These are phyloP conservation scores for Pestalotiopsis sp. DNA, from an alignment of 2,329 filamentous ascomycete species.

Conservation along the genomic window DNA sequence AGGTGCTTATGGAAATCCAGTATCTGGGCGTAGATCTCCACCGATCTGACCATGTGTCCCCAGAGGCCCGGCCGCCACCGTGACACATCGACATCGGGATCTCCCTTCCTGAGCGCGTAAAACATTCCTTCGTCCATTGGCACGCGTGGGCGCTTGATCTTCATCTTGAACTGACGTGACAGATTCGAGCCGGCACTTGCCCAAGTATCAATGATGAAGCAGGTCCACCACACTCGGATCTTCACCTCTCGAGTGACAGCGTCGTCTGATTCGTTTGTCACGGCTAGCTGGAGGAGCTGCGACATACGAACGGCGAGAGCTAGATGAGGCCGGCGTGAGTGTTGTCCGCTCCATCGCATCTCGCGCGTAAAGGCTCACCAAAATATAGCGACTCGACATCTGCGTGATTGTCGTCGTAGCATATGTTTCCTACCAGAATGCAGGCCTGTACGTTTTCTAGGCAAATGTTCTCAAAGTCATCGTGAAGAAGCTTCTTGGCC, in stretches of 20 bases:
- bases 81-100: constrained; percentile 18
- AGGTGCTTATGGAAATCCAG: constrained; percentile 33
- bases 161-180: constrained; percentile 25
- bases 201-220: constrained; percentile 37
- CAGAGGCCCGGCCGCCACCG: constrained; percentile 29
- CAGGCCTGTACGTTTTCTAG: constrained; percentile 37
- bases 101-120: constrained; percentile 24
- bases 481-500: constrained; percentile 27
- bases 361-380: constrained; percentile 21
- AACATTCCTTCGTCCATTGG: constrained; percentile 34
- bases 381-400: constrained; percentile 37
- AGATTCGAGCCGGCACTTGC: constrained; percentile 33
- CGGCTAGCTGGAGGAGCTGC: constrained; percentile 32
- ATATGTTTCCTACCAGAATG: constrained; percentile 35
- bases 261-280: constrained; percentile 22
- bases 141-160: background rate
- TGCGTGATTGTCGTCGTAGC: constrained; percentile 28
- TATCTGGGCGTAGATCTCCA: constrained; percentile 34
- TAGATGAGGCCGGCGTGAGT: background rate
- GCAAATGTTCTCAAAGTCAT: constrained; percentile 32
- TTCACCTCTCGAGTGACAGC: constrained; percentile 31
- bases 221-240: constrained; percentile 35
- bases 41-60: constrained; percentile 34
- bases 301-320: constrained; percentile 35
- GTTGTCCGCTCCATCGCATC: background rate